Conservation (phyloP, 2,329 filamentous ascomycete species). For the Monilinia vaccinii-corymbosi region DNA sequence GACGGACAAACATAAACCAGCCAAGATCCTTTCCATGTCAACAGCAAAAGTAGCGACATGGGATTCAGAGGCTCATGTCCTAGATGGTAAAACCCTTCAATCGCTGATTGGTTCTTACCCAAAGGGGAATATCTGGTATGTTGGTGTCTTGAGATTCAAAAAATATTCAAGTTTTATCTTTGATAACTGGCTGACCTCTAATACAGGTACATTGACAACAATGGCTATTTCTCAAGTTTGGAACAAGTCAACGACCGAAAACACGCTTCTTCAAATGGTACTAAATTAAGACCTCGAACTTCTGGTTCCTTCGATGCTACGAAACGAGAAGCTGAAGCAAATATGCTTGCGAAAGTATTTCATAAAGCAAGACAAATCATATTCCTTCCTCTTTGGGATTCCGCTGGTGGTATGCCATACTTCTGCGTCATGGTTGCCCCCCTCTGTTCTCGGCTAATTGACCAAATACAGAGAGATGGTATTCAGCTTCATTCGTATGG, state of each 20-base stretch:
- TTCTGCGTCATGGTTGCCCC: background rate
- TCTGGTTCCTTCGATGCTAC: conserved; percentile 10
- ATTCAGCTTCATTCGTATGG: conserved; percentile 25
- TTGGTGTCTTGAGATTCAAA: background rate
- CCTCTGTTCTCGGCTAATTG: background rate
- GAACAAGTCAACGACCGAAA: conserved; percentile 20
- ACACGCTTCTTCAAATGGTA: background rate
- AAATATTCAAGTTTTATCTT: background rate
- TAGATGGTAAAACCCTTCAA: conserved; percentile 23
- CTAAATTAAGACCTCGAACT: conserved; percentile 11
- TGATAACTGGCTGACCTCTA: background rate
- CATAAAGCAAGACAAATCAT: conserved; percentile 25
- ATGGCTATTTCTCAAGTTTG: conserved; percentile 26
- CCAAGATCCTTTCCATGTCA: conserved; percentile 24
- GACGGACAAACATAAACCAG: conserved; percentile 17
- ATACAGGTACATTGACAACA: conserved; percentile 20
- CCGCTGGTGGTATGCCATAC: conserved; percentile 18
- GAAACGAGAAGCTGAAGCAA: conserved; percentile 21
- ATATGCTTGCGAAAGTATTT: conserved; percentile 23
- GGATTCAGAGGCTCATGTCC: conserved; percentile 14
- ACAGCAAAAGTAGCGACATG: conserved; percentile 16
- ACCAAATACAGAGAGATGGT: conserved; percentile 19
- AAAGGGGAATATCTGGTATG: conserved; percentile 27
- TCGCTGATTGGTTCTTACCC: conserved; percentile 24
- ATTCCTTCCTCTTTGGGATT: conserved; percentile 28